Conservation (phyloP, 352 stramenopile species). For the Phytopythium ostracodes region DNA sequence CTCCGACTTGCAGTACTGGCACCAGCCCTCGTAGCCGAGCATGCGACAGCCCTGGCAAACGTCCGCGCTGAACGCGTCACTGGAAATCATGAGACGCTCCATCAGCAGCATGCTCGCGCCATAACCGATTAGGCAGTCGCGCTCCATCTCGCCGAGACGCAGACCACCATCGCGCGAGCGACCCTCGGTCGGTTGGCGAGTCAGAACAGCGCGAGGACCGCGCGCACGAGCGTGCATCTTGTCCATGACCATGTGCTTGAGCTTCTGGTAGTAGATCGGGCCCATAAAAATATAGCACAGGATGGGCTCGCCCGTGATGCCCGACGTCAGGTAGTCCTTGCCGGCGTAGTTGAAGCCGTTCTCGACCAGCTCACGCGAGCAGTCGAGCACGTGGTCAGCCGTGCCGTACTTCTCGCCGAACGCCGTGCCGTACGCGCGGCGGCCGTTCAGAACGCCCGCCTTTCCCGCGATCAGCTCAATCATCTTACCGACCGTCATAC, state of each 20-base stretch:
- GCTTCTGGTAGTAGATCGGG: slow-evolving; percentile 99
- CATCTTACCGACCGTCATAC: slow-evolving; percentile 99
- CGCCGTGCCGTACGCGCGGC: slow-evolving; percentile 97
- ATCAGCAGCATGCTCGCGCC: slow-evolving; percentile 99
- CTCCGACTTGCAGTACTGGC: slow-evolving; percentile 97
- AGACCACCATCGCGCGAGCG: slow-evolving; percentile 96
- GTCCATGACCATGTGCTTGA: slow-evolving; percentile 99
- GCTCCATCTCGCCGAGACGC: slow-evolving; percentile 99
- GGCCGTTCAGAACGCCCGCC: slow-evolving; percentile 94
- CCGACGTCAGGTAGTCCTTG: slow-evolving; percentile 96
- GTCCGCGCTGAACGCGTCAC: slow-evolving; percentile 98
- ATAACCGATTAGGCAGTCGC: slow-evolving; percentile 99
- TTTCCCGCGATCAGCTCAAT: slow-evolving; percentile 99
- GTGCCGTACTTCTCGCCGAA: slow-evolving; percentile 98
- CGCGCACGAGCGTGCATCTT: slow-evolving; percentile 99
- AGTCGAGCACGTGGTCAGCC: slow-evolving; percentile 91
- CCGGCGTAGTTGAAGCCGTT: slow-evolving; percentile 99
- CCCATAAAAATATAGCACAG: slow-evolving; percentile 99
- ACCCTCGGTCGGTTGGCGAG: slow-evolving; percentile 98
- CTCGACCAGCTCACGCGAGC: slow-evolving; percentile 92
- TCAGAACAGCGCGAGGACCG: slow-evolving; percentile 94
- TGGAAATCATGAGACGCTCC: slow-evolving; percentile 99
- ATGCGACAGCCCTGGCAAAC: slow-evolving; percentile 98
- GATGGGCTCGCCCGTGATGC: slow-evolving; percentile 95
- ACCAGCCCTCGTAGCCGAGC: slow-evolving; percentile 97